Percentiles rank a stretch among this genome's conserved stretches.
phyloP scores from a whole-genome alignment of 78 protist genomes.

The slime mould (Dictyostelium discoideum) region DNA sequence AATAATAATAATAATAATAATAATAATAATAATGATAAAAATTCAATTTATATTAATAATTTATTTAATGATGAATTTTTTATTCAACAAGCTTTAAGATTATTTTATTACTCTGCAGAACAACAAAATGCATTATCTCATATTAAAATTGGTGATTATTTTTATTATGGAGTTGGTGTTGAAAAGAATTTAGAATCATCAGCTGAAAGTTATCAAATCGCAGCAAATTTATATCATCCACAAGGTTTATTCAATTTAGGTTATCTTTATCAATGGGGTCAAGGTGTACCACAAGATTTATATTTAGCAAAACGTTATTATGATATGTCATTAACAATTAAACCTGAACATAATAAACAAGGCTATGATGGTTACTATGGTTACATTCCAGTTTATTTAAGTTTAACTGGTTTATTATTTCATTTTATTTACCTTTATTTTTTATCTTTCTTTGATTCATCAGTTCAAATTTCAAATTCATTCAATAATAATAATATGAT shows the following conservation, averaged over 20 bases:
- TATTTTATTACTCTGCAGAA: constrained; percentile 65
- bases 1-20: too few species aligned
- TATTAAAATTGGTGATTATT: constrained; percentile 89
- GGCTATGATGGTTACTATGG: constrained; percentile 55
- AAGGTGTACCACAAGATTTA: constrained; percentile 86
- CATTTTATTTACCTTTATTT: constrained; percentile 51
- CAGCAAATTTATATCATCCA: constrained; percentile 60
- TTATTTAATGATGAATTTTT: not conserved
- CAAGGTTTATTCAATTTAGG: constrained; percentile 93
- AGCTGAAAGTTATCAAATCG: constrained; percentile 74
- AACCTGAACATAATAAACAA: constrained; percentile 15
- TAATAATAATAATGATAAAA: not conserved
- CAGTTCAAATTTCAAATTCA: not conserved
- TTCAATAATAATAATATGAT: not conserved
- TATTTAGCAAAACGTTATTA: constrained; percentile 93
- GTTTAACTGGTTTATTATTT: constrained; percentile 61
- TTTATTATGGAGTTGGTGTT: constrained; percentile 92
- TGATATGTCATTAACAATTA: constrained; percentile 81
- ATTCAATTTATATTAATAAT: not conserved
- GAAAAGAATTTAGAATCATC: constrained; percentile 63
- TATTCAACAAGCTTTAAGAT: constrained; percentile 37
- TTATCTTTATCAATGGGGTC: constrained; percentile 89
- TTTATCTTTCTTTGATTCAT: constrained; percentile 24
- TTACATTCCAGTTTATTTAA: constrained; percentile 81
- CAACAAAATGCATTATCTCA: constrained; percentile 85